Conservation (phyloP, 495 filamentous ascomycete species). For the Podospora didyma region DNA sequence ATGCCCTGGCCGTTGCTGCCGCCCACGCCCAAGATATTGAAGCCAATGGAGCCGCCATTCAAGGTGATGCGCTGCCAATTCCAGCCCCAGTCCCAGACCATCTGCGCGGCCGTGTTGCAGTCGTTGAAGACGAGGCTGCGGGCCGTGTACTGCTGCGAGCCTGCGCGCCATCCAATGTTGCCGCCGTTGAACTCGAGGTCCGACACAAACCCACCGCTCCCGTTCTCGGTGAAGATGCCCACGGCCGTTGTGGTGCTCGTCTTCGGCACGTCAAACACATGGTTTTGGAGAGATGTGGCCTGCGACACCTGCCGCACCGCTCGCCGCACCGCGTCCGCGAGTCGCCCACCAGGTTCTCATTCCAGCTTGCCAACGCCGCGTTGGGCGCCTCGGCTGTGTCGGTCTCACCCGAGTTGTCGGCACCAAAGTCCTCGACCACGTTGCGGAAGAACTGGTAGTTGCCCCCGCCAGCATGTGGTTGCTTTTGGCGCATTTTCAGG, state of each 20-base stretch:
- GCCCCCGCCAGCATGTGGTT: not conserved
- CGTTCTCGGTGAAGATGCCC: constrained; percentile 95
- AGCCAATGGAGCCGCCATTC: constrained; percentile 71
- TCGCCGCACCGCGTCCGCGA: constrained; percentile 1
- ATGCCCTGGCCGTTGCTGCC: constrained; percentile 54
- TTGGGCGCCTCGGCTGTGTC: constrained; percentile 3
- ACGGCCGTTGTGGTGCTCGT: constrained; percentile 56
- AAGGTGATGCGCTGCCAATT: constrained; percentile 74
- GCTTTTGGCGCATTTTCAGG: not conserved
- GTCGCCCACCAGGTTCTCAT: not conserved
- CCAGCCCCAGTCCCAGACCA: constrained; percentile 93
- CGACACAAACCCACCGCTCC: constrained; percentile 76
- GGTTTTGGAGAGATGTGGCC: constrained; percentile 81
- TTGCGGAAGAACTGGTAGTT: constrained; percentile 5
- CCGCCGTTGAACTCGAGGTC: constrained; percentile 84
- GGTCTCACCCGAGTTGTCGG: constrained; percentile 5
- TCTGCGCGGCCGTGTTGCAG: constrained; percentile 77
- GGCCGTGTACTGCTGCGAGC: constrained; percentile 88
- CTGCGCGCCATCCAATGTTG: constrained; percentile 71
- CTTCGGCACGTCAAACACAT: constrained; percentile 73
- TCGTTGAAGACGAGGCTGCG: constrained; percentile 80
- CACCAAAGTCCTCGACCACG: constrained; percentile 1
- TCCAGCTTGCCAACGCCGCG: not conserved
- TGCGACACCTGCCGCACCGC: constrained; percentile 71
- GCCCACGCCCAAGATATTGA: constrained; percentile 49